Evolutionary conservation across 1,284 basidiomycete species (phyloP), one percentile per base, ranked within the genome.

Genomic region (Ganoderma meredithae): DNA sequence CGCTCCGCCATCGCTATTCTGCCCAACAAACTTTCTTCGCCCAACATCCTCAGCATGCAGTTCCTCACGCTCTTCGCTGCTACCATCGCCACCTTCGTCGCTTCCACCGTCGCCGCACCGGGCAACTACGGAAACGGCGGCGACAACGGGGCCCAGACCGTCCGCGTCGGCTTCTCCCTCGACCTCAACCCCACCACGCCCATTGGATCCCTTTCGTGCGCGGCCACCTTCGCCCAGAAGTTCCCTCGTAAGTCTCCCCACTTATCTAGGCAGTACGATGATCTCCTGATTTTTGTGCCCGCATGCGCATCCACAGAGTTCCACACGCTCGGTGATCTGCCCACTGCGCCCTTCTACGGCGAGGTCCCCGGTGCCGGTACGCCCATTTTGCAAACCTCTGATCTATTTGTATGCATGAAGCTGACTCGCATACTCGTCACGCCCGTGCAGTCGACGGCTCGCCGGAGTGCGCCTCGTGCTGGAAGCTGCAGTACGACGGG

Each of bases 391-490:
- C 33, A 39, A 31, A 7, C 25, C 9, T 39, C 36, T 39, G 10
- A 39, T 8, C 36, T 39, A 10, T 39, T 10, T 10, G 36, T 2
- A 13, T 22, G 55, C 25, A 39, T 19, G 10, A 39, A 3, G 8
- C 55, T 58, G 3, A 58, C 33, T 13, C 22, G 12, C 19, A 12
- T 19, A 10, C 55, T 55, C 22, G 27, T 17, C 53, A 8, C 25
- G 15, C 8, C n/a, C 22, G 47, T 25, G 10, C 55, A 58, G 55
- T 33, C n/a, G 19, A 58, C 33, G 55, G 55, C 55, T 58, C 55
- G 55, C 19, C 55, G 36, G 39, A 58, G 55, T 58, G 55, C 55
- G 55, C 33, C 33, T 39, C 55, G 33, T 58, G 55, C 55, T 58
- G 33, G 33, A 39, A 58, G 33, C 17, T 58, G 33, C 36, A 58